phyloP scores from a whole-genome alignment of 177 flowering plant species.

The Vitis hybrid region DNA sequence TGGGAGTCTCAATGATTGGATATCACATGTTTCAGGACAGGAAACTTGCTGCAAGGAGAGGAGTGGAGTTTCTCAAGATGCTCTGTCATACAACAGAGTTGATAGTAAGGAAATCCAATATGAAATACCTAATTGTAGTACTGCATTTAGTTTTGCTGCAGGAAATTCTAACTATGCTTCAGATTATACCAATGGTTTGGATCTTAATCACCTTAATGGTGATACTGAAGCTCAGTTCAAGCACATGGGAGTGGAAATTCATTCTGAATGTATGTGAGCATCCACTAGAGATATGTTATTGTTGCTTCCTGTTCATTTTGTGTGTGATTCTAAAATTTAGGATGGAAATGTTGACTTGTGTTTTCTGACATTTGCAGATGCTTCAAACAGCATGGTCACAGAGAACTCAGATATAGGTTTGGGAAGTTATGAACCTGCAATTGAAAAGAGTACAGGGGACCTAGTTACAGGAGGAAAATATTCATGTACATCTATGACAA shows the following conservation, averaged over 20 bases:
- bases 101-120: constrained; percentile 9
- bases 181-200: constrained; percentile 15
- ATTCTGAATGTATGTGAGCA: constrained; percentile 23
- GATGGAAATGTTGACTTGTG: constrained; percentile 7
- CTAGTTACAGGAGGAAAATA: constrained; percentile 20
- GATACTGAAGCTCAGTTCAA: constrained; percentile 14
- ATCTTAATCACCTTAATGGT: constrained; percentile 11
- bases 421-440: constrained; percentile 8
- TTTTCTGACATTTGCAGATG: constrained; percentile 32
- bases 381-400: constrained; percentile 13
- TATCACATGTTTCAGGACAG: constrained; percentile 13
- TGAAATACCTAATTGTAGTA: constrained; percentile 18
- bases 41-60: constrained; percentile 15
- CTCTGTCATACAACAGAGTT: constrained; percentile 3
- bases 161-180: constrained; percentile 23
- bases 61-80: constrained; percentile 16
- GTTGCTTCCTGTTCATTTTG: background rate
- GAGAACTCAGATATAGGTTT: constrained; percentile 13
- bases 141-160: constrained; percentile 20
- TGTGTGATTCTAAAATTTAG: background rate
- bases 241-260: constrained; percentile 15
- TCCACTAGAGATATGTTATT: background rate
- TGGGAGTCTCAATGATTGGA: constrained; percentile 28
- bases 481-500: constrained; percentile 13
- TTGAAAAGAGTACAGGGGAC: constrained; percentile 20